phyloP scores from a whole-genome alignment of 257 asterid species.

The Solanum rostratum region DNA sequence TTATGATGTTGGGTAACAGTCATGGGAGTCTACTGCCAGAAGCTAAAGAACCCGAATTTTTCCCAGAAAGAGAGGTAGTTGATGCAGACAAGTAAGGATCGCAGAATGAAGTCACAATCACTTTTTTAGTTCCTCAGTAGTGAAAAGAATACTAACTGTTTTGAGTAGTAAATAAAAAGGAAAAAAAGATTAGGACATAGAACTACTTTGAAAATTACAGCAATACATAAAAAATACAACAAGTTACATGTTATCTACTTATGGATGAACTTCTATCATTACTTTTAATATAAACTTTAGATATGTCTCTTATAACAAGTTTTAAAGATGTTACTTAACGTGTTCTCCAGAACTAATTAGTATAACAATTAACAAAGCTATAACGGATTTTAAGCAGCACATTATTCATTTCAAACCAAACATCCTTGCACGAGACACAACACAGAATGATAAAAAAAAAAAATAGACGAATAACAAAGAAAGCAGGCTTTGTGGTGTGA shows the following conservation, averaged over 20 bases:
- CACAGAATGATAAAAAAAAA: not conserved
- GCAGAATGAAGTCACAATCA: not conserved
- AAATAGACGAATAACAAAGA: not conserved
- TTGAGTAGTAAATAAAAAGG: not conserved
- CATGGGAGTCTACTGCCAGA: no score
- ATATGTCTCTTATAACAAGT: not conserved
- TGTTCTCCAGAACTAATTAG: not conserved
- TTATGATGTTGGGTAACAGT: no score
- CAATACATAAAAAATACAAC: not conserved
- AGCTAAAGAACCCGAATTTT: not conserved
- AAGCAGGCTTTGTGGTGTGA: not conserved
- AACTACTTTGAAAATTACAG: not conserved
- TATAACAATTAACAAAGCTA: not conserved
- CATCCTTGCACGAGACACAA: not conserved
- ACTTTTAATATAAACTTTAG: not conserved
- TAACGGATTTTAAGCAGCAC: not conserved
- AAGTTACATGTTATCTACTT: not conserved
- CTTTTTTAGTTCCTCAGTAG: not conserved
- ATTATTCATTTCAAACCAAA: not conserved
- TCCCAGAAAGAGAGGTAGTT: not conserved
- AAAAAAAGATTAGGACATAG: not conserved
- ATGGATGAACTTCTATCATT: not conserved
- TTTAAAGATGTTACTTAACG: not conserved
- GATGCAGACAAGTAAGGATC: no score
- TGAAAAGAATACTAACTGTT: not conserved